These are phyloP conservation scores for Scenedesmus sp. DNA, from an alignment of 163 green algal species.

Conservation along the genomic window DNA sequence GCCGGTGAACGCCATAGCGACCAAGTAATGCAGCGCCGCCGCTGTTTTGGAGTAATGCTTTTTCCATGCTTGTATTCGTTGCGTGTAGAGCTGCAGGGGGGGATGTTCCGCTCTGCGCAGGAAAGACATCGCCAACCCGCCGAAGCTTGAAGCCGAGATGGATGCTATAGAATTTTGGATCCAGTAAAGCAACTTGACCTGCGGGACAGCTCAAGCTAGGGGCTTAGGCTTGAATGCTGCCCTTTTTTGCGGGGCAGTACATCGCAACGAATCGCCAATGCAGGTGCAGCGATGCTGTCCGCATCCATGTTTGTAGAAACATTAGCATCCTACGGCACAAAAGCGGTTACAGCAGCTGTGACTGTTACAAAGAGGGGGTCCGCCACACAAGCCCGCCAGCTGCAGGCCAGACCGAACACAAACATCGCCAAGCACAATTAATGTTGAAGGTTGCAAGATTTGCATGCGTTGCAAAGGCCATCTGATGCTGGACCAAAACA, in stretches of 20 bases:
- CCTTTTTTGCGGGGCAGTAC: background rate
- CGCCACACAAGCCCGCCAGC: background rate
- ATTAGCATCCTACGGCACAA: background rate
- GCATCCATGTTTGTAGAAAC: background rate
- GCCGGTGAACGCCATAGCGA: background rate
- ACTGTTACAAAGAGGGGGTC: background rate
- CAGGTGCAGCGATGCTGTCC: background rate
- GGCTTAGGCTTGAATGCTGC: too few species aligned
- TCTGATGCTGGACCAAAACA: too few species aligned
- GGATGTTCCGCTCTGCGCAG: background rate
- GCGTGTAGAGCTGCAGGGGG: background rate
- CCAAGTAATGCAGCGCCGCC: background rate
- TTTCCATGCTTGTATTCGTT: background rate
- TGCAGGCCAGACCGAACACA: background rate
- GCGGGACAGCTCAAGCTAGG: too few species aligned
- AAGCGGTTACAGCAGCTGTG: background rate
- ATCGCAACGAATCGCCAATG: background rate
- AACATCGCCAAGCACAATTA: background rate
- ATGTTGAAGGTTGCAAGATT: too few species aligned
- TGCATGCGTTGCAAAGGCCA: too few species aligned
- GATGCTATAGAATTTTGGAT: background rate
- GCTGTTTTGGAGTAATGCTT: background rate
- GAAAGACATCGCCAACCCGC: background rate
- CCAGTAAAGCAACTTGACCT: too few species aligned
- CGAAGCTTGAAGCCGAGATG: background rate